Percentiles rank a stretch among this genome's conserved stretches.
These are phyloP conservation scores for Scutellaria minor DNA, from an alignment of 257 asterid genomes.

Conservation along the genomic window DNA sequence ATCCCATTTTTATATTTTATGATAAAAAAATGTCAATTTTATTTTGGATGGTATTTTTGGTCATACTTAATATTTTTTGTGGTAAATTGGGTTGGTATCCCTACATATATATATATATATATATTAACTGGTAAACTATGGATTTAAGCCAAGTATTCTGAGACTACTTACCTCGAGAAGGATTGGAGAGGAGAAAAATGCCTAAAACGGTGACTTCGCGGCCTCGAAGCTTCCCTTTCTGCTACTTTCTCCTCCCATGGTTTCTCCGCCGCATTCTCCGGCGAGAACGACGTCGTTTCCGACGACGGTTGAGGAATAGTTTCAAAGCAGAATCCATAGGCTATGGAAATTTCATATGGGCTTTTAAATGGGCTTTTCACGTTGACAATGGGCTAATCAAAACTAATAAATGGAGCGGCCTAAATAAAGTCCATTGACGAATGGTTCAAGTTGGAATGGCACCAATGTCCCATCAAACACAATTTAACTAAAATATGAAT, in stretches of 20 bases:
- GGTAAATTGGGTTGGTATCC: too few species aligned
- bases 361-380: not conserved
- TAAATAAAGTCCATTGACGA: not conserved
- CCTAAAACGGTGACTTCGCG: conserved; percentile 94
- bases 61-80: too few species aligned
- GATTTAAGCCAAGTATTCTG: conserved; percentile 6
- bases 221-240: conserved; percentile 95
- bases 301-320: conserved; percentile 21
- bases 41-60: too few species aligned
- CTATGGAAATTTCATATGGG: not conserved
- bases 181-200: conserved; percentile 74
- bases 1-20: too few species aligned
- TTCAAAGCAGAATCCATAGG: conserved; percentile 41
- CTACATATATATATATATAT: too few species aligned
- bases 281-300: conserved; percentile 33
- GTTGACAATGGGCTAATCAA: conserved; percentile 6
- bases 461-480: not conserved
- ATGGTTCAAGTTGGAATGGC: not conserved
- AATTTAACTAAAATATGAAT: too few species aligned
- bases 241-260: conserved; percentile 66
- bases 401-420: too few species aligned
- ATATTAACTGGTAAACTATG: not conserved
- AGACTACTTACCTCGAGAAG: conserved; percentile 56
- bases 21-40: too few species aligned
- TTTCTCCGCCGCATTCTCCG: conserved; percentile 28